Evolutionary conservation across 202 grass and related monocot species (phyloP).

Genomic region (Setaria italica): DNA sequence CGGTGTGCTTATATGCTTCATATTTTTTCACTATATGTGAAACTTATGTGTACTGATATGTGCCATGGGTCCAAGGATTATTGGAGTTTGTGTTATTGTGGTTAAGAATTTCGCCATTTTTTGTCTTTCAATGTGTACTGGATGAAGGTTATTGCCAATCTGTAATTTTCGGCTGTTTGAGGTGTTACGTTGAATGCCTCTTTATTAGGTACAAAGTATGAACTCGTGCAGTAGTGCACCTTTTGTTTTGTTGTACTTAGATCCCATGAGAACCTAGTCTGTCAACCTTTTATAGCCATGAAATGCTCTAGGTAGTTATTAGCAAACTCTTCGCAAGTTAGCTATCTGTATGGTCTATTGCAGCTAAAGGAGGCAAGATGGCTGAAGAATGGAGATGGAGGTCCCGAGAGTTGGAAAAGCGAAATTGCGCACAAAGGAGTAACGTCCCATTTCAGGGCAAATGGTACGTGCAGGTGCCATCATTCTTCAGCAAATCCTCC

Average conservation of each 20-base stretch:
- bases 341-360: slow-evolving; percentile 28
- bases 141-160: neutral
- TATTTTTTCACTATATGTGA: neutral
- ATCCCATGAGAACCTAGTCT: neutral
- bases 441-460: slow-evolving; percentile 23
- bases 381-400: slow-evolving; percentile 5
- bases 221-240: neutral
- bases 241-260: slow-evolving; percentile 30
- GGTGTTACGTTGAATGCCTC: slow-evolving; percentile 15
- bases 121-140: neutral
- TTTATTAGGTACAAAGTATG: slow-evolving; percentile 40
- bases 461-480: slow-evolving; percentile 48
- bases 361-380: neutral
- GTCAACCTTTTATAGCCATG: neutral
- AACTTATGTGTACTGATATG: neutral
- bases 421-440: slow-evolving; percentile 39
- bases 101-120: neutral
- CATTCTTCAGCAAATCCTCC: slow-evolving; percentile 35
- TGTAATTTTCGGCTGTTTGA: neutral
- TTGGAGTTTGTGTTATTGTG: neutral
- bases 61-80: neutral
- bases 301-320: slow-evolving; percentile 3
- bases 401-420: slow-evolving; percentile 11
- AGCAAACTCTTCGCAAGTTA: neutral
- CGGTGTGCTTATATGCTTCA: neutral